Conservation (phyloP, 768 basidiomycete species). For the Boletus rufocinnamomeus region DNA sequence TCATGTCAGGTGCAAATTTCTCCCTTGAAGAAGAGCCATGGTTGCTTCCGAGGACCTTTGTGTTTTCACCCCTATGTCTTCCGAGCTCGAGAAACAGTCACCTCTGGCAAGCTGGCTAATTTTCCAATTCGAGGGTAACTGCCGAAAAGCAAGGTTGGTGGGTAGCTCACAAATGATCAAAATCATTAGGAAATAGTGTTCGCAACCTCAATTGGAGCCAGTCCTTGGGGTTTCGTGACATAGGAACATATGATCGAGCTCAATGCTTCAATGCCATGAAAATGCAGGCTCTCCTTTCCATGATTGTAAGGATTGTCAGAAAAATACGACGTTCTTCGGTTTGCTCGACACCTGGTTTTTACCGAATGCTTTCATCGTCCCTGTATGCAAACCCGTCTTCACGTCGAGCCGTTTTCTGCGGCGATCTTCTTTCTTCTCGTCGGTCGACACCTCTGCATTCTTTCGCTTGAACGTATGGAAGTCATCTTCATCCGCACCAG, state of each 20-base stretch:
- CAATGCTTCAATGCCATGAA: not conserved
- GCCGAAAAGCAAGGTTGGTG: not conserved
- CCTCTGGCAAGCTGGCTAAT: not conserved
- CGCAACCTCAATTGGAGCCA: not conserved
- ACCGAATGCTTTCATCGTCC: constrained; percentile 40
- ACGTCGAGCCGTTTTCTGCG: constrained; percentile 44
- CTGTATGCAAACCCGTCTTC: constrained; percentile 46
- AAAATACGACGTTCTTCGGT: constrained; percentile 51
- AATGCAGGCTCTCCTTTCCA: not conserved
- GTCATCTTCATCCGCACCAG: constrained; percentile 93
- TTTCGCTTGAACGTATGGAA: constrained; percentile 80
- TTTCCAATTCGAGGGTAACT: not conserved
- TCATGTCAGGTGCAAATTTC: not conserved
- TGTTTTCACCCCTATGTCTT: not conserved
- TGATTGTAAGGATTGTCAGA: constrained; percentile 31
- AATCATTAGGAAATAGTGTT: no score
- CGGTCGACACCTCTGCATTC: constrained; percentile 57
- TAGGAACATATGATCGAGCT: not conserved
- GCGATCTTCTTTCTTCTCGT: constrained; percentile 53
- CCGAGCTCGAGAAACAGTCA: not conserved
- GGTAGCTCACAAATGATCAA: not conserved
- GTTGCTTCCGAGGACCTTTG: not conserved
- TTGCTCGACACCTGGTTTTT: constrained; percentile 23
- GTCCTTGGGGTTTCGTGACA: not conserved
- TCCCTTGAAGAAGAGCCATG: not conserved